phyloP scores from a whole-genome alignment of 768 basidiomycete species.

The Leccinum uliginosum region DNA sequence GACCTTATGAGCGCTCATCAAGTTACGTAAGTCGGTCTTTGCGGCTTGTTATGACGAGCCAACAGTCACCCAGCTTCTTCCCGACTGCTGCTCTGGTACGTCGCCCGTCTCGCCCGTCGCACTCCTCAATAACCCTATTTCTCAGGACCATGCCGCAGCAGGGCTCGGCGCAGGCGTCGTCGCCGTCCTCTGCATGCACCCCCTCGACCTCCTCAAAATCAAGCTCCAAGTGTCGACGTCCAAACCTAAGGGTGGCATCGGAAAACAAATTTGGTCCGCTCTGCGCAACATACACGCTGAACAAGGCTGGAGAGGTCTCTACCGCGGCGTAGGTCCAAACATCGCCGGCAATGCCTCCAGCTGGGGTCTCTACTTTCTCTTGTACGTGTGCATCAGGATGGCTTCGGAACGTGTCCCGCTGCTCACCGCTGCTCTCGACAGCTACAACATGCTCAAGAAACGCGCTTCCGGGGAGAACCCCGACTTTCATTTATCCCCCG shows the following conservation, averaged over 20 bases:
- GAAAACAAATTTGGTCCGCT: slow-evolving; percentile 72
- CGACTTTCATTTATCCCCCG: slow-evolving; percentile 63
- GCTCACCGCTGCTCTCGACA: slow-evolving; percentile 28
- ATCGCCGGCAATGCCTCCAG: slow-evolving; percentile 92
- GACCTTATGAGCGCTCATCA: background rate
- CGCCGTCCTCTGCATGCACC: slow-evolving; percentile 94
- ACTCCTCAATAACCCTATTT: background rate
- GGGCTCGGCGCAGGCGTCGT: slow-evolving; percentile 91
- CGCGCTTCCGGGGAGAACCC: slow-evolving; percentile 67
- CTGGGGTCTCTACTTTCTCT: slow-evolving; percentile 98
- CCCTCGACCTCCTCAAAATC: slow-evolving; percentile 92
- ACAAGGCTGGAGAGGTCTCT: slow-evolving; percentile 82
- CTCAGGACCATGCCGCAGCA: slow-evolving; percentile 94
- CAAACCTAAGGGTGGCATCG: slow-evolving; percentile 54
- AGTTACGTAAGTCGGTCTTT: slow-evolving; percentile 16
- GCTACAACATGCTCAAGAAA: slow-evolving; percentile 92
- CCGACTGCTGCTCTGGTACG: slow-evolving; percentile 34
- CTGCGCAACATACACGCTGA: slow-evolving; percentile 66
- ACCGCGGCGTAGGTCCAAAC: slow-evolving; percentile 87
- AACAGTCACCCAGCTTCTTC: slow-evolving; percentile 39
- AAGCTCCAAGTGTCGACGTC: slow-evolving; percentile 85
- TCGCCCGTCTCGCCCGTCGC: background rate
- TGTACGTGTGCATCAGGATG: slow-evolving; percentile 55
- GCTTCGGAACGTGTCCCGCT: background rate
- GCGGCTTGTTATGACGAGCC: slow-evolving; percentile 24